A percentile compares a stretch with the other conserved stretches of the same genome.
Evolutionary conservation across 495 filamentous ascomycete genomes (phyloP).

Genomic region (Pseudotulostoma volvatum): DNA sequence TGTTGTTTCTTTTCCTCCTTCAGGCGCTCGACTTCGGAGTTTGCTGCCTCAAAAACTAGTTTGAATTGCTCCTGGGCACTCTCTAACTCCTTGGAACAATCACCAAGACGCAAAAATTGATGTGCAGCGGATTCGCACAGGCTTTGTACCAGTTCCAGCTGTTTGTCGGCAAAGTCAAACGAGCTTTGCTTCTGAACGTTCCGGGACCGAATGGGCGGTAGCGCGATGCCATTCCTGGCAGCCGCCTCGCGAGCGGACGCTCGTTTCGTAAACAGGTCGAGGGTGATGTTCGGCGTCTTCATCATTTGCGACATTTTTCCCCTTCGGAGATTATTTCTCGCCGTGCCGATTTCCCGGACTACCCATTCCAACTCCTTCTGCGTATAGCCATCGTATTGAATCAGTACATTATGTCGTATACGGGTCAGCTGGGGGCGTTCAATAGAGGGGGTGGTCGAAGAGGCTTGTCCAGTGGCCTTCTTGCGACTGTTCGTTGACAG

Average conservation of each 20-base stretch:
- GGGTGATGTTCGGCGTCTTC: background rate
- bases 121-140: slow-evolving; percentile 76
- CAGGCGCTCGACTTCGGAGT: slow-evolving; percentile 25
- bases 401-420: slow-evolving; percentile 62
- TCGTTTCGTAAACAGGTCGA: slow-evolving; percentile 3
- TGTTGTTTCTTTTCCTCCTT: slow-evolving; percentile 15
- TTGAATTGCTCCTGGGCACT: slow-evolving; percentile 44
- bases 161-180: slow-evolving; percentile 60
- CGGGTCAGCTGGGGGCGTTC: slow-evolving; percentile 40
- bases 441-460: slow-evolving; percentile 15
- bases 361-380: slow-evolving; percentile 66
- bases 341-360: slow-evolving; percentile 62
- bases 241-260: background rate
- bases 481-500: slow-evolving; percentile 14
- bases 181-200: slow-evolving; percentile 12
- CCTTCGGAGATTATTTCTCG: slow-evolving; percentile 67
- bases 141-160: slow-evolving; percentile 59
- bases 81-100: slow-evolving; percentile 57
- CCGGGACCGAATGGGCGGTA: background rate
- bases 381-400: slow-evolving; percentile 78
- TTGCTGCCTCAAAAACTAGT: slow-evolving; percentile 22
- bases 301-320: slow-evolving; percentile 37
- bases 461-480: slow-evolving; percentile 15
- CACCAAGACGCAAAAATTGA: slow-evolving; percentile 69
- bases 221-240: background rate